phyloP scores from a whole-genome alignment of 768 basidiomycete species.

The Lactarius hengduanensis region DNA sequence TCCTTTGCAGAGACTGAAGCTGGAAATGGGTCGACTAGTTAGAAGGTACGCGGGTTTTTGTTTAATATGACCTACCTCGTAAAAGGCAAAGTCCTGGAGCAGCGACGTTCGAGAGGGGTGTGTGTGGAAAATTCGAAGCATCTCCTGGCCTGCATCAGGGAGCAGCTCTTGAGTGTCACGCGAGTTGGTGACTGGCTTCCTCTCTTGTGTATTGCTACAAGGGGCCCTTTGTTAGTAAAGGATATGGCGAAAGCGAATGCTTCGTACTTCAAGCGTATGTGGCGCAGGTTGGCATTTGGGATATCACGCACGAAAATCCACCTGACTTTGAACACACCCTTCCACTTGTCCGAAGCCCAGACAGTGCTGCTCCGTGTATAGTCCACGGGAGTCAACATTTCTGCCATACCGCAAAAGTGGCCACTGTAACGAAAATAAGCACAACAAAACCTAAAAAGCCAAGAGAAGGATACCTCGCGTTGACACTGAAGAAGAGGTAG shows the following conservation, averaged over 20 bases:
- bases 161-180: constrained; percentile 96
- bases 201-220: constrained; percentile 91
- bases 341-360: constrained; percentile 99
- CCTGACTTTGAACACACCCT: constrained; percentile 96
- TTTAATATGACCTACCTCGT: constrained; percentile 57
- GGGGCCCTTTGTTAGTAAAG: constrained; percentile 23
- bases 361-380: constrained; percentile 93
- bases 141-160: constrained; percentile 94
- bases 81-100: constrained; percentile 90
- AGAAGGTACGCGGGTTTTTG: background rate
- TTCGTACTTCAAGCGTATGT: constrained; percentile 81
- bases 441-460: background rate
- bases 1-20: constrained; percentile 66
- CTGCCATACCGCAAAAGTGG: constrained; percentile 98
- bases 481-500: constrained; percentile 98
- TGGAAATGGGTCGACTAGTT: constrained; percentile 15
- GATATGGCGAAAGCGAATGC: background rate
- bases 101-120: constrained; percentile 92
- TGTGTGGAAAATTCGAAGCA: constrained; percentile 92
- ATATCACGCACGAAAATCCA: constrained; percentile 99
- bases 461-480: constrained; percentile 60
- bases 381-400: constrained; percentile 95
- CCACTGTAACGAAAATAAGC: constrained; percentile 49
- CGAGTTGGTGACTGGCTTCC: constrained; percentile 97
- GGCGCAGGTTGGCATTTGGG: constrained; percentile 83